A percentile compares a stretch with the other conserved stretches of the same genome.
Evolutionary conservation across 805 yeast genomes (phyloP).

Genomic region (Ogataea polymorpha): DNA sequence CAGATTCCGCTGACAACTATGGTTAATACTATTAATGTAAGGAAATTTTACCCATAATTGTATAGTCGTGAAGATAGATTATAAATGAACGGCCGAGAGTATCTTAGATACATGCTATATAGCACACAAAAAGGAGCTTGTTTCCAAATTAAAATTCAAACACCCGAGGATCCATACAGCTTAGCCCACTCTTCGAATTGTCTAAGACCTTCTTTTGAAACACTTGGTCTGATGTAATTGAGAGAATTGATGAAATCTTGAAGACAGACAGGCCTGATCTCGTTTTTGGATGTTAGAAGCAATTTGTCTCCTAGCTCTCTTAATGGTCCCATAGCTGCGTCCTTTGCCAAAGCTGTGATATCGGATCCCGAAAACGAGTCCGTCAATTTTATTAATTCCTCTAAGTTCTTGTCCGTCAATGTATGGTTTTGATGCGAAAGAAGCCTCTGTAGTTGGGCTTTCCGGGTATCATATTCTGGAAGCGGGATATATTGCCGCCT

Average conservation of each 20-base stretch:
- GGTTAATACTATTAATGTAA: not conserved
- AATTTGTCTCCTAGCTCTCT: conserved; percentile 85
- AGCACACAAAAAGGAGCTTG: no score
- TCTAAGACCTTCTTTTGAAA: conserved; percentile 72
- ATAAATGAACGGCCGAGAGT: not conserved
- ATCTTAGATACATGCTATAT: not conserved
- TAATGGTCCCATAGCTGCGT: conserved; percentile 97
- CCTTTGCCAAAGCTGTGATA: conserved; percentile 89
- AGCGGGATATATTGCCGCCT: conserved; percentile 90
- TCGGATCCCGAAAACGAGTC: conserved; percentile 82
- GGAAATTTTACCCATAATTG: not conserved
- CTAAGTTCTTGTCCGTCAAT: conserved; percentile 59
- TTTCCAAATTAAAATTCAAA: conserved; percentile 32
- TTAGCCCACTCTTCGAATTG: conserved; percentile 88
- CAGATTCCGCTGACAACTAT: conserved; percentile 6
- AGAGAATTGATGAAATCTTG: conserved; percentile 75
- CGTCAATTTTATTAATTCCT: conserved; percentile 59
- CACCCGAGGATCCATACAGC: conserved; percentile 85
- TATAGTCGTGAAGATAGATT: not conserved
- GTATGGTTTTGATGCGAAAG: conserved; percentile 71
- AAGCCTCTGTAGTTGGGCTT: conserved; percentile 64
- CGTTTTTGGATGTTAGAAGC: conserved; percentile 63
- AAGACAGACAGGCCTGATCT: conserved; percentile 71
- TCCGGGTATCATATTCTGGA: conserved; percentile 83
- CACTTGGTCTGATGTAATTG: conserved; percentile 82